phyloP scores from a whole-genome alignment of 228 moss, liverwort and hornwort genomes.

The Sphagnum fallax region DNA sequence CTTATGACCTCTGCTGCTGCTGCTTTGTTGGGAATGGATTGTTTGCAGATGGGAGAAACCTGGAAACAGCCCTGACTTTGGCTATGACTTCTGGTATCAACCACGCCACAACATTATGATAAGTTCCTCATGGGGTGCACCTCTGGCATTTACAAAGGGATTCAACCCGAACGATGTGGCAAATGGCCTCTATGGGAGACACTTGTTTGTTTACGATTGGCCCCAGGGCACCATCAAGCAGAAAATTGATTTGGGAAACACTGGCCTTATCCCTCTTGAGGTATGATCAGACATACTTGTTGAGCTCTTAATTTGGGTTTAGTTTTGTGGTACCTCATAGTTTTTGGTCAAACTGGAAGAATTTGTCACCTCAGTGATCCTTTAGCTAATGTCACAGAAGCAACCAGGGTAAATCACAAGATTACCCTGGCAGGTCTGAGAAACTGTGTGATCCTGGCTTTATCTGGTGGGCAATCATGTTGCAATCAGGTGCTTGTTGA shows the following conservation, averaged over 20 bases:
- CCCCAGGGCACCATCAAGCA: slow-evolving; percentile 93
- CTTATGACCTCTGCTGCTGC: too few species aligned
- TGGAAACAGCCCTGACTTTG: slow-evolving; percentile 86
- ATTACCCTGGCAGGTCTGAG: not conserved
- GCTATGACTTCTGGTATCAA: slow-evolving; percentile 99
- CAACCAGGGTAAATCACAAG: not conserved
- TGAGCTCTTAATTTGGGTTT: too few species aligned
- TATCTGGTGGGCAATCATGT: too few species aligned
- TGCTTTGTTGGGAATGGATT: not conserved
- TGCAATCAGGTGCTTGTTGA: too few species aligned
- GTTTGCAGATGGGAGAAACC: slow-evolving; percentile 85
- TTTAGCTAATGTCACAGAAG: too few species aligned
- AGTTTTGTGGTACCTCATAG: too few species aligned
- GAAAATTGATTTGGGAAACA: slow-evolving; percentile 75
- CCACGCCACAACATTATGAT: slow-evolving; percentile 97
- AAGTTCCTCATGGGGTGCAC: slow-evolving; percentile 99
- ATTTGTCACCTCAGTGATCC: too few species aligned
- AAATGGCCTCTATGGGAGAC: slow-evolving; percentile 76
- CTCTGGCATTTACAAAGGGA: slow-evolving; percentile 79
- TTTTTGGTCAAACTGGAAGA: too few species aligned
- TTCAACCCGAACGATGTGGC: slow-evolving; percentile 89
- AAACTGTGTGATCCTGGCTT: too few species aligned
- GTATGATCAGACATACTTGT: slow-evolving; percentile 15
- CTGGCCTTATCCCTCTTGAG: slow-evolving; percentile 97
- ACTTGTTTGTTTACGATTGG: slow-evolving; percentile 94